phyloP scores from a whole-genome alignment of 1,284 basidiomycete genomes.

The Ustilago sp. region DNA sequence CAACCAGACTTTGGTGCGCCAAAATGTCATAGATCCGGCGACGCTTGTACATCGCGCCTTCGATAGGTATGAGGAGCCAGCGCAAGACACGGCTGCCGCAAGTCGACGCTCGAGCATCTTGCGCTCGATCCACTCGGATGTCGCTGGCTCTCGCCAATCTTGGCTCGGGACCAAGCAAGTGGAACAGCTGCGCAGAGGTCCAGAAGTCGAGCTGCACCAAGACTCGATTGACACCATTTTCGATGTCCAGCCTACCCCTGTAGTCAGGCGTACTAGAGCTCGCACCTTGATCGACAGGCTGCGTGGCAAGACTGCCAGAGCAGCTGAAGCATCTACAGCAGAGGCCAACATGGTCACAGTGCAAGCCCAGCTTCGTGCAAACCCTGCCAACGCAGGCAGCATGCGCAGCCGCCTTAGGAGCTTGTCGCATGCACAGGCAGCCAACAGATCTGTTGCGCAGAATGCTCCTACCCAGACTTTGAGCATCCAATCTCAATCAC shows the following conservation, averaged over 20 bases:
- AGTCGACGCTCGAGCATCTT: slow-evolving; percentile 11
- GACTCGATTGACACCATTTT: slow-evolving; percentile 13
- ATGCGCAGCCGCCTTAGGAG: slow-evolving; percentile 14
- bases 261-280: slow-evolving; percentile 10
- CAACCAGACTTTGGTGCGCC: neutral
- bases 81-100: neutral
- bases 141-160: slow-evolving; percentile 4
- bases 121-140: slow-evolving; percentile 11
- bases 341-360: slow-evolving; percentile 12
- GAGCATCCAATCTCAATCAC: neutral
- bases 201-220: slow-evolving; percentile 10
- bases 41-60: slow-evolving; percentile 9
- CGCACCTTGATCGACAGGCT: slow-evolving; percentile 21
- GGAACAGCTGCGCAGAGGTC: slow-evolving; percentile 15
- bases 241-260: neutral
- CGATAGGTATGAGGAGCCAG: slow-evolving; percentile 14
- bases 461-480: neutral
- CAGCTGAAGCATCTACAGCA: slow-evolving; percentile 6
- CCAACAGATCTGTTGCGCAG: neutral
- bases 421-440: slow-evolving; percentile 4
- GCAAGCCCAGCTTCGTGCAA: slow-evolving; percentile 3
- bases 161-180: slow-evolving; percentile 15
- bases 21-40: neutral
- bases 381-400: slow-evolving; percentile 3
- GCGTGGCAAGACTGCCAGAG: slow-evolving; percentile 4